phyloP scores from a whole-genome alignment of 441 rosid genomes.

The Gossypium laxum region DNA sequence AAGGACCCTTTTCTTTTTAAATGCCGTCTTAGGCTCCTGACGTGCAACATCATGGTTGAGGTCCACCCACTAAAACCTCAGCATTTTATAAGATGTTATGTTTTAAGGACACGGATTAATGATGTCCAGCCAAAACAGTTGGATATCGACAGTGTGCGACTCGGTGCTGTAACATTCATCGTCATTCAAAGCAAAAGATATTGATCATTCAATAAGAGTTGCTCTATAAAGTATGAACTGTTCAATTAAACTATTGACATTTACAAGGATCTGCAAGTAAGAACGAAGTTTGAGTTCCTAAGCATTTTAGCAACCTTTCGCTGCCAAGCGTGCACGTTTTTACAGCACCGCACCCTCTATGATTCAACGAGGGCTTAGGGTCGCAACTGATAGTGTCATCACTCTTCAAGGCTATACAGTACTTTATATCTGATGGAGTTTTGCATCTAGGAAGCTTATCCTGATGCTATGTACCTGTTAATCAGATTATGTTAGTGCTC shows the following conservation, averaged over 20 bases:
- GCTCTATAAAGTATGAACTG: not conserved
- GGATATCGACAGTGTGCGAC: not conserved
- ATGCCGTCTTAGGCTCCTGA: no score
- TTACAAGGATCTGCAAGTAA: constrained; percentile 21
- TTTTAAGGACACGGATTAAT: not conserved
- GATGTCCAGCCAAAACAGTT: not conserved
- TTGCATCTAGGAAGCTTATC: constrained; percentile 10
- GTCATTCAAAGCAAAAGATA: not conserved
- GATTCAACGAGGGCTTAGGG: not conserved
- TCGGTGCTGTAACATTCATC: no score
- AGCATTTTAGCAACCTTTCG: constrained; percentile 4
- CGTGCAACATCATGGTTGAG: no score
- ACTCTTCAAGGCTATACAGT: not conserved
- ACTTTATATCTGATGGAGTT: not conserved
- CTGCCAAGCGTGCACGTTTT: not conserved
- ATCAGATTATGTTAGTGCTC: constrained; percentile 16
- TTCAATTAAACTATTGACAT: constrained; percentile 18
- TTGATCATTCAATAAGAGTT: not conserved
- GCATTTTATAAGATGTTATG: not conserved
- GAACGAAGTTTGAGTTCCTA: constrained; percentile 4
- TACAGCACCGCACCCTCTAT: constrained; percentile 4
- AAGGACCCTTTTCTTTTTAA: no score
- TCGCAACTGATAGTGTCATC: not conserved
- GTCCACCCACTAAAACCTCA: no score
- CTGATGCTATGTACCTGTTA: not conserved